A percentile compares a stretch with the other conserved stretches of the same genome.
Evolutionary conservation across 106 monocot genomes (phyloP).

Genomic region (Chionographis japonica): DNA sequence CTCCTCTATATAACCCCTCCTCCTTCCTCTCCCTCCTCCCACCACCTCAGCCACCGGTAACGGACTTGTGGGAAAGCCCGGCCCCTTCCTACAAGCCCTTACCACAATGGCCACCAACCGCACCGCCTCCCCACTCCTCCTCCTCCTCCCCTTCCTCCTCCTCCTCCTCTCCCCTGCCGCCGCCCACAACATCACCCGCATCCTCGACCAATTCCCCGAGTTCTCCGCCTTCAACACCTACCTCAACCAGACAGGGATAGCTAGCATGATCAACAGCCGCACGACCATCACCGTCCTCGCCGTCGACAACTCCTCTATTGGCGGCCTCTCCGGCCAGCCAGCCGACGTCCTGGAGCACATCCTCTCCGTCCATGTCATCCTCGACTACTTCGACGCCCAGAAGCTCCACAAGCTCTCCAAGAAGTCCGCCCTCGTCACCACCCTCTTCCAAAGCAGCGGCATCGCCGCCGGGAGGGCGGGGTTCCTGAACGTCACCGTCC

Average conservation of each 20-base stretch:
- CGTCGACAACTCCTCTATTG: constrained; percentile 3
- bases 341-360: constrained; percentile 35
- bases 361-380: constrained; percentile 42
- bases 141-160: neutral
- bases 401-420: constrained; percentile 34
- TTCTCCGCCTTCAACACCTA: constrained; percentile 9
- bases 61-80: neutral
- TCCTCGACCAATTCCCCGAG: constrained; percentile 5
- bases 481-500: constrained; percentile 30
- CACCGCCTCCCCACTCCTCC: neutral
- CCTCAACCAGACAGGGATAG: neutral
- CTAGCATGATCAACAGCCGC: constrained; percentile 10
- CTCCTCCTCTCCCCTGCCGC: neutral
- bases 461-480: constrained; percentile 27
- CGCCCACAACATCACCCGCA: constrained; percentile 12
- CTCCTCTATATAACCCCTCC: no score
- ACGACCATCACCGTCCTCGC: constrained; percentile 23
- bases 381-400: constrained; percentile 33
- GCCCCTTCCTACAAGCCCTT: neutral
- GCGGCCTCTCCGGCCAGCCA: constrained; percentile 16
- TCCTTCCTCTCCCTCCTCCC: no score
- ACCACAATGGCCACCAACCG: neutral
- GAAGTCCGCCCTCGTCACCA: constrained; percentile 25
- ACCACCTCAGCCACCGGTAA: no score
- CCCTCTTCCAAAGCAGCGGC: constrained; percentile 41